These are phyloP conservation scores for Brassica cretica DNA, from an alignment of 345 rosid species.

Conservation along the genomic window DNA sequence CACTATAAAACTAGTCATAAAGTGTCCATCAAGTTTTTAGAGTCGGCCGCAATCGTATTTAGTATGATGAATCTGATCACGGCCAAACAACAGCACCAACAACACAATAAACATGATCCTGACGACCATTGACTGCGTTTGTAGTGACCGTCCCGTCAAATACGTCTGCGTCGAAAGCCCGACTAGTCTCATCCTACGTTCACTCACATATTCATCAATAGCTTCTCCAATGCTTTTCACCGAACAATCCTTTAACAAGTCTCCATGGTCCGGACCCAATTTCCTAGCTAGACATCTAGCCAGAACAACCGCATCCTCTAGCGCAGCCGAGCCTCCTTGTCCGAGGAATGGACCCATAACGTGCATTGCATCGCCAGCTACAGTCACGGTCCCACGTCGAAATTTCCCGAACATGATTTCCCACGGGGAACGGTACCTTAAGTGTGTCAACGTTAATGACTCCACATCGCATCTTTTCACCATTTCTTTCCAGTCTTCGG, in stretches of 20 bases:
- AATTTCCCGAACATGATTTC: constrained; percentile 43
- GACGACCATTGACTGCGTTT: constrained; percentile 23
- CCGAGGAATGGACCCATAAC: constrained; percentile 56
- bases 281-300: constrained; percentile 49
- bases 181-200: constrained; percentile 40
- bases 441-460: constrained; percentile 41
- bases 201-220: constrained; percentile 37
- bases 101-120: constrained; percentile 35
- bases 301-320: constrained; percentile 59
- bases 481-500: constrained; percentile 46
- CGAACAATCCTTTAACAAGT: neutral
- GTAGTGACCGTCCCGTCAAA: constrained; percentile 34
- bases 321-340: constrained; percentile 51
- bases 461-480: constrained; percentile 38
- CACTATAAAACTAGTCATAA: neutral
- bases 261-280: constrained; percentile 26
- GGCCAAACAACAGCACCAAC: constrained; percentile 36
- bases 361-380: constrained; percentile 60
- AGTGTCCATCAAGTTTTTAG: constrained; percentile 15
- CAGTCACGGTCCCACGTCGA: constrained; percentile 48
- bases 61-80: constrained; percentile 33
- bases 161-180: constrained; percentile 39
- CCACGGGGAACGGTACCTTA: constrained; percentile 50
- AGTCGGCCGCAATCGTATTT: constrained; percentile 37
- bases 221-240: constrained; percentile 33